Evolutionary conservation across 345 rosid species (phyloP).

Genomic region (Camelina neglecta): DNA sequence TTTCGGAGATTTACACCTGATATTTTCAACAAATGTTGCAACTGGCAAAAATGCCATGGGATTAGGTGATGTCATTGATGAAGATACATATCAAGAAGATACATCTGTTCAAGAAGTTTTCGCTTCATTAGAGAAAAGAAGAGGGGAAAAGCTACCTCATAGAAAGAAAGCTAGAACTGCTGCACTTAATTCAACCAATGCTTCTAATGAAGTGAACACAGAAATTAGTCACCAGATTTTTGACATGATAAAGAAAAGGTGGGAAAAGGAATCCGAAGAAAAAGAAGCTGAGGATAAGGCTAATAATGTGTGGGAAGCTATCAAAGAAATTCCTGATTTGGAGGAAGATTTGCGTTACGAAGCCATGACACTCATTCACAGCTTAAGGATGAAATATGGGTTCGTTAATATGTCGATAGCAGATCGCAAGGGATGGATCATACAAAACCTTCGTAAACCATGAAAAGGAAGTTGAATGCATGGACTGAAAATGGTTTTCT

Average conservation of each 20-base stretch:
- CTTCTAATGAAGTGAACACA: not conserved
- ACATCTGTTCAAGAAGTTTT: not conserved
- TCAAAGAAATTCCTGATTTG: slow-evolving; percentile 16
- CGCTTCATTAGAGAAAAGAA: not conserved
- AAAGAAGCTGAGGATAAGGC: slow-evolving; percentile 7
- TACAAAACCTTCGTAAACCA: not conserved
- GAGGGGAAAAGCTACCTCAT: not conserved
- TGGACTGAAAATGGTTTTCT: no score
- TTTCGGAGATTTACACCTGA: not conserved
- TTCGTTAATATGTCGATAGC: not conserved
- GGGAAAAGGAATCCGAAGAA: not conserved
- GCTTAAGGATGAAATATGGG: slow-evolving; percentile 16
- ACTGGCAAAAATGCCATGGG: not conserved
- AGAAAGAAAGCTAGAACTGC: slow-evolving; percentile 25
- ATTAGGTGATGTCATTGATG: not conserved
- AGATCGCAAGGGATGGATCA: not conserved
- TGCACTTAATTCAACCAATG: not conserved
- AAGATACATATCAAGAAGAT: not conserved
- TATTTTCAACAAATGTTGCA: not conserved
- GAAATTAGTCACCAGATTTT: not conserved
- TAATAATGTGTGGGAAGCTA: slow-evolving; percentile 16
- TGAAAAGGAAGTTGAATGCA: not conserved
- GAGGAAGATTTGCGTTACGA: not conserved
- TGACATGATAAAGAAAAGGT: slow-evolving; percentile 3
- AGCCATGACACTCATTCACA: slow-evolving; percentile 29